phyloP scores from a whole-genome alignment of 495 filamentous ascomycete genomes.

The Annulohypoxylon maeteangense region DNA sequence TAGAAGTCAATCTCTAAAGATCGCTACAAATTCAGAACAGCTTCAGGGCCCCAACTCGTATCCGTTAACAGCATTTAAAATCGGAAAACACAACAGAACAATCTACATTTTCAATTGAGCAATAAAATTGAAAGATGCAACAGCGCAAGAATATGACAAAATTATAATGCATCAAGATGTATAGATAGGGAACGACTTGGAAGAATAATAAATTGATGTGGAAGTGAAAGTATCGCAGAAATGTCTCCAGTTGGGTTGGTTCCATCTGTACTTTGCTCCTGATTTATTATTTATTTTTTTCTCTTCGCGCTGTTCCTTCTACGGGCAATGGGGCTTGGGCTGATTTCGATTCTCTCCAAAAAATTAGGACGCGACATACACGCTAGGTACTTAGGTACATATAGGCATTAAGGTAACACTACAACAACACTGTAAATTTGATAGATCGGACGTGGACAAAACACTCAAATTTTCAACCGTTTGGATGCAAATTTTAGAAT shows the following conservation, averaged over 20 bases:
- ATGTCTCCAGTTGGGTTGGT: constrained; percentile 37
- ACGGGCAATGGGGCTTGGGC: constrained; percentile 40
- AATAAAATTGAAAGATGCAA: constrained; percentile 6
- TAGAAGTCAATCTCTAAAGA: constrained; percentile 39
- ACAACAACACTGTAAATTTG: constrained; percentile 30
- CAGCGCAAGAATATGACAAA: background rate
- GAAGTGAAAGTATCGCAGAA: constrained; percentile 32
- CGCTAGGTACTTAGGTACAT: background rate
- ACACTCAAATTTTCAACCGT: background rate
- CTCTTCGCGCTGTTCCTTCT: constrained; percentile 35
- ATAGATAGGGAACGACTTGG: constrained; percentile 34
- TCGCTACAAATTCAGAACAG: constrained; percentile 3
- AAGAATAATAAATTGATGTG: constrained; percentile 31
- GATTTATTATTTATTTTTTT: constrained; percentile 39
- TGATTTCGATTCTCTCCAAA: constrained; percentile 35
- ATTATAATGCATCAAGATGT: background rate
- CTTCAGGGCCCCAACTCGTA: constrained; percentile 2
- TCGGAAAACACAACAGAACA: constrained; percentile 6
- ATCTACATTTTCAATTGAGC: background rate
- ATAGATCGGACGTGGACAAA: constrained; percentile 12
- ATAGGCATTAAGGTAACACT: constrained; percentile 36
- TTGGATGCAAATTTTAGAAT: constrained; percentile 12
- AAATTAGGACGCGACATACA: constrained; percentile 25
- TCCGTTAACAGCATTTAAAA: constrained; percentile 18
- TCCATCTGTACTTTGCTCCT: constrained; percentile 37